phyloP scores from a whole-genome alignment of 2,329 filamentous ascomycete genomes.

The Emergomyces orientalis region DNA sequence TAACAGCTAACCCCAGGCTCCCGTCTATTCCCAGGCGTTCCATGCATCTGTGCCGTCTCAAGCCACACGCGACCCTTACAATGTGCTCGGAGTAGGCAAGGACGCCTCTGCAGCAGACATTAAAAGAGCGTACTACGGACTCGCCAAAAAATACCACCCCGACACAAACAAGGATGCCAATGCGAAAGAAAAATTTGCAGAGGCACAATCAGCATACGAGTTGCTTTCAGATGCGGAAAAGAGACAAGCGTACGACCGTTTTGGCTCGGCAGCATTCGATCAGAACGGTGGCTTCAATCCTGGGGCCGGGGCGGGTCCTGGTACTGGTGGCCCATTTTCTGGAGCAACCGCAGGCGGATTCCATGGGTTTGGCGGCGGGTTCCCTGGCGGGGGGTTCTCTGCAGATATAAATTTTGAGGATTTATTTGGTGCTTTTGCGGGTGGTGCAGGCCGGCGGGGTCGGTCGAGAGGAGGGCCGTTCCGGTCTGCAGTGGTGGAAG shows the following conservation, averaged over 20 bases:
- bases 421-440: slow-evolving; percentile 77
- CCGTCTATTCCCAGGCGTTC: slow-evolving; percentile 28
- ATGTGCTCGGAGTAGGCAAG: slow-evolving; percentile 73
- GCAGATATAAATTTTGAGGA: slow-evolving; percentile 93
- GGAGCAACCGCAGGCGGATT: slow-evolving; percentile 51
- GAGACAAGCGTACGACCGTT: slow-evolving; percentile 83
- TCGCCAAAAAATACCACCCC: slow-evolving; percentile 95
- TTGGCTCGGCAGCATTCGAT: slow-evolving; percentile 68
- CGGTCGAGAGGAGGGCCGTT: slow-evolving; percentile 57
- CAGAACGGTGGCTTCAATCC: slow-evolving; percentile 68
- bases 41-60: slow-evolving; percentile 48
- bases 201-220: slow-evolving; percentile 91
- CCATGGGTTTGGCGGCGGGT: slow-evolving; percentile 46
- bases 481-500: slow-evolving; percentile 73
- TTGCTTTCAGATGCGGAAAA: slow-evolving; percentile 87
- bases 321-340: slow-evolving; percentile 46
- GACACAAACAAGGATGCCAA: slow-evolving; percentile 92
- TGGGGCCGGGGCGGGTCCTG: slow-evolving; percentile 39
- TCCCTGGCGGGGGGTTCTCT: slow-evolving; percentile 57
- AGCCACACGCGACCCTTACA: slow-evolving; percentile 75
- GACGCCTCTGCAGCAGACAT: slow-evolving; percentile 75
- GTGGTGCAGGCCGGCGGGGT: slow-evolving; percentile 46
- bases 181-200: slow-evolving; percentile 92
- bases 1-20: background rate
- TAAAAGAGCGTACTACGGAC: slow-evolving; percentile 95